Evolutionary conservation across 202 grass and related monocot genomes (phyloP), one percentile per base, ranked within the genome.

Genomic region (Setaria viridis): DNA sequence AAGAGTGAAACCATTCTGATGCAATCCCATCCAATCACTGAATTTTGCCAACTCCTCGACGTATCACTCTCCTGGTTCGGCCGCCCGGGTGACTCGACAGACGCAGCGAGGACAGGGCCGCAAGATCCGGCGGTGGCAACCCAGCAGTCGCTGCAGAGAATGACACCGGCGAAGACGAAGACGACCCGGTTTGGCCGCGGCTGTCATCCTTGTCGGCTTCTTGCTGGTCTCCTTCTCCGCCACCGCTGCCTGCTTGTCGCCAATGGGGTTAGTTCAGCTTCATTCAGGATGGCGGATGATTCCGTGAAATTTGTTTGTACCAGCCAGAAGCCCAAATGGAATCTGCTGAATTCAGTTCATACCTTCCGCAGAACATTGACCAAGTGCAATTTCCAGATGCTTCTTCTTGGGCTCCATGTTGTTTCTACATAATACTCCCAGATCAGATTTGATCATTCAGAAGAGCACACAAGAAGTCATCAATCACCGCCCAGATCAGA

Each of bases 371-470:
- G 86, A 45, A 43, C 20, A 78, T 39, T 70, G 67, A 53, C 82
- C 93, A 15, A 93, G 91, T 21, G 91, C 94, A 69, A 91, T 84
- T 21, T 95, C 89, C 16, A 95, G 88, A 83, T 93, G 89, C 62
- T 63, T 71, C 63, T 89, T 91, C 81, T 39, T 67, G 29, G 91
- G 84, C 47, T 76, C 48, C 50, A 60, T 50, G 77, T 88, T 88
- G 75, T 95, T 93, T 83, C 94, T 91, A 72, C 67, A 77, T 33
- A 53, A 9, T 2, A 50, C 50, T 8, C 0, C 5, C 74, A 33
- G 7, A 7, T 9, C 42, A 48, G 42, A 2, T 20, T 41, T 33
- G 41, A 48, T 62, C 13, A 33, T 49, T 32, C 2, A 20, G 4
- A 58, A 6, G 9, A 21, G 4, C 19, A 20, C 30, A n/a, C 49